Conservation (phyloP, 768 basidiomycete species). For the Hygrophoropsis aurantiaca region DNA sequence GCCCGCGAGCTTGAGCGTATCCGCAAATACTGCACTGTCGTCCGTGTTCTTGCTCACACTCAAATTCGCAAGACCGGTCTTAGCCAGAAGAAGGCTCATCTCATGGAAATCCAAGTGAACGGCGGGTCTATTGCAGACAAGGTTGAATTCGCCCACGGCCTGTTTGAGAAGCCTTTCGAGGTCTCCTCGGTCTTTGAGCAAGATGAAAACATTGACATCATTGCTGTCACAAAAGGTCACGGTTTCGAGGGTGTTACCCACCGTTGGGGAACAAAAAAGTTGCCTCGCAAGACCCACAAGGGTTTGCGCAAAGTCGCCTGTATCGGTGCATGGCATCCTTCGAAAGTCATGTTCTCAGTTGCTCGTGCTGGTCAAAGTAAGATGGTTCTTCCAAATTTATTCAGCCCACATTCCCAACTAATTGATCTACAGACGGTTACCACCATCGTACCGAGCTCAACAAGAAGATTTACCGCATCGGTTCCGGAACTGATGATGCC, state of each 20-base stretch:
- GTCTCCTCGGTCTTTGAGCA: conserved; percentile 88
- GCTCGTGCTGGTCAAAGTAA: conserved; percentile 99
- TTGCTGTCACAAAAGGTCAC: conserved; percentile 99
- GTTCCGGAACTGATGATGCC: conserved; percentile 67
- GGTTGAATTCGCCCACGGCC: conserved; percentile 88
- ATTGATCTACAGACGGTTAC: conserved; percentile 69
- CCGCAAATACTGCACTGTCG: conserved; percentile 99
- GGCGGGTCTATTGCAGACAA: conserved; percentile 96
- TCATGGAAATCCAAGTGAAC: conserved; percentile 99
- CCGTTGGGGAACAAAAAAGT: conserved; percentile 99
- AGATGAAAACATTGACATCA: conserved; percentile 94
- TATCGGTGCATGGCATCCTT: conserved; percentile 98
- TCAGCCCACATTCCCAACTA: conserved; percentile 4
- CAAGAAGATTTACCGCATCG: conserved; percentile 99
- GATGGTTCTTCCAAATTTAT: conserved; percentile 28
- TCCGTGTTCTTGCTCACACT: conserved; percentile 98
- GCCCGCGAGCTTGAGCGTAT: conserved; percentile 98
- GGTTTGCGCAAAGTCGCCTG: conserved; percentile 99
- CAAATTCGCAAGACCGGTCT: conserved; percentile 98
- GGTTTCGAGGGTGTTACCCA: conserved; percentile 99
- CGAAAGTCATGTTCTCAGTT: conserved; percentile 99
- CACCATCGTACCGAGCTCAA: conserved; percentile 97
- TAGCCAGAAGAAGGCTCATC: conserved; percentile 98
- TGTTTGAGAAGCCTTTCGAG: conserved; percentile 97
- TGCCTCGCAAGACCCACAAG: conserved; percentile 98